Conservation (phyloP, 768 basidiomycete species). For the Naganishia vishniacii region DNA sequence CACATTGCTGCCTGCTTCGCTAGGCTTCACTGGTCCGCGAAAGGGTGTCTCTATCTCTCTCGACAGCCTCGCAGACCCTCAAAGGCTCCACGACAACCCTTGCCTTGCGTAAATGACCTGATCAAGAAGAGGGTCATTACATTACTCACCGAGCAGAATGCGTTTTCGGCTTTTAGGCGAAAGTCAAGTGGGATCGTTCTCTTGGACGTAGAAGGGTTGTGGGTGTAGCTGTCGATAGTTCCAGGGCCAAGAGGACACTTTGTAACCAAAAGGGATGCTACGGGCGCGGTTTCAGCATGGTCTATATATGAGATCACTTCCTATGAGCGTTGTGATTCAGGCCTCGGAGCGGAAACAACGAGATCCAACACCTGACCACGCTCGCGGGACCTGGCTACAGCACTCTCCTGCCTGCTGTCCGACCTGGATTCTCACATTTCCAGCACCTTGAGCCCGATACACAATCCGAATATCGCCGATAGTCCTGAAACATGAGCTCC, state of each 20-base stretch:
- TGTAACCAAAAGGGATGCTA: too few species aligned
- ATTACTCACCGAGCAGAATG: slow-evolving; percentile 10
- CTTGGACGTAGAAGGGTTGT: slow-evolving; percentile 16
- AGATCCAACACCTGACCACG: too few species aligned
- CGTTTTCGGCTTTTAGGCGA: neutral
- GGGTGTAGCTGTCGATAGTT: neutral
- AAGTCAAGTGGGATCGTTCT: neutral
- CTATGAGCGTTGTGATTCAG: too few species aligned
- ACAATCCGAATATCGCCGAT: neutral
- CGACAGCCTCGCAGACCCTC: too few species aligned
- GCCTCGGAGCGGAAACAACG: too few species aligned
- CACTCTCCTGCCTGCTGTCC: too few species aligned
- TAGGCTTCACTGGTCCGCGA: too few species aligned
- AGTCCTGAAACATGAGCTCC: neutral
- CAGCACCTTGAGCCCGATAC: neutral
- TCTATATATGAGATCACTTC: too few species aligned
- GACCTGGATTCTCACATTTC: neutral
- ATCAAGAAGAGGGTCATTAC: neutral
- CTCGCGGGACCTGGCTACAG: too few species aligned
- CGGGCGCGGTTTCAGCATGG: too few species aligned
- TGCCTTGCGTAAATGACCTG: neutral
- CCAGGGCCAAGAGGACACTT: neutral
- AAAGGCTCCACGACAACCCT: neutral
- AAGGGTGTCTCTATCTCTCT: too few species aligned
- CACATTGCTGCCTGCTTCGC: too few species aligned